A percentile compares a stretch with the other conserved stretches of the same genome.
Evolutionary conservation across 1,139 yeast genomes (phyloP).

Genomic region (Nadsonia starkeyi-henricii): DNA sequence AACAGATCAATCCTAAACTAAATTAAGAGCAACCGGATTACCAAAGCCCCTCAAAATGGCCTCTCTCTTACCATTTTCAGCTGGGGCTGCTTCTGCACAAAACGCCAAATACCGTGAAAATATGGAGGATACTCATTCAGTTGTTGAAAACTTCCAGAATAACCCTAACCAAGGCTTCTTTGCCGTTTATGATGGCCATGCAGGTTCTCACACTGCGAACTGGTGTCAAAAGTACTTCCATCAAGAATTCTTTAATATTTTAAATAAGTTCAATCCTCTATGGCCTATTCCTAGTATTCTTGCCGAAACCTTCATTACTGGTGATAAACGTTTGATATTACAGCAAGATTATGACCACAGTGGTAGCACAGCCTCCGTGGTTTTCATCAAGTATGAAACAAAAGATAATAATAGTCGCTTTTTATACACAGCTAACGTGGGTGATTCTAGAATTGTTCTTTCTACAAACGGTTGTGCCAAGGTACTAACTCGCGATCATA

Average conservation of each 20-base stretch:
- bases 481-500: conserved; percentile 3
- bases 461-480: conserved; percentile 4
- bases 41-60: too few relatives aligned
- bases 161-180: conserved; percentile 2
- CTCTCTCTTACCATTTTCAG: background rate
- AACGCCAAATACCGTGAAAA: background rate
- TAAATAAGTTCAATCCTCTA: background rate
- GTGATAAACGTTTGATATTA: background rate
- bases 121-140: background rate
- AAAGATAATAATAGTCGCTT: background rate
- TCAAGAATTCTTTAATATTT: background rate
- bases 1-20: too few relatives aligned
- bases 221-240: conserved; percentile 1
- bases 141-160: too few relatives aligned
- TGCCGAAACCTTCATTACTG: background rate
- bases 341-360: background rate
- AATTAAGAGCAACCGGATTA: too few relatives aligned
- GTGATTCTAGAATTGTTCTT: conserved; percentile 1
- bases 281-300: background rate
- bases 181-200: conserved; percentile 6
- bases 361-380: background rate
- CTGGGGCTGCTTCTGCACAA: background rate
- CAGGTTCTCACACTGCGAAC: conserved; percentile 2
- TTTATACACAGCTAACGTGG: conserved; percentile 5
- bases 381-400: background rate